Percentiles rank a stretch among this genome's conserved stretches.
These are phyloP conservation scores for Dalbergia cultrata DNA, from an alignment of 306 rosid species.

Conservation along the genomic window DNA sequence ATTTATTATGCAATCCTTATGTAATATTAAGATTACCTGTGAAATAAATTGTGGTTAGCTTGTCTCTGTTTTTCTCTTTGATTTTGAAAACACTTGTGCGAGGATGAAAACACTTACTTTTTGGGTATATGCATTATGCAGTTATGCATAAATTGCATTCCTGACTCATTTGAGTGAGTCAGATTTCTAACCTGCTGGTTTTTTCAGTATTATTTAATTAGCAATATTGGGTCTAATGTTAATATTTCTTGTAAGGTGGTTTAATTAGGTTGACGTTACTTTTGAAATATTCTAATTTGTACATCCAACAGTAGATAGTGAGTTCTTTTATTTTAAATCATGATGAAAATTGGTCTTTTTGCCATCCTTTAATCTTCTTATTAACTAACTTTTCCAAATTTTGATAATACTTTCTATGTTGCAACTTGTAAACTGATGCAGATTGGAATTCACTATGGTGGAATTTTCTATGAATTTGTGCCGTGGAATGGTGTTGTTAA, in stretches of 20 bases:
- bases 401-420: slow-evolving; percentile 42
- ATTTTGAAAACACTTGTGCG: slow-evolving; percentile 1
- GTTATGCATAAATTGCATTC: slow-evolving; percentile 21
- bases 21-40: slow-evolving; percentile 24
- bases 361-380: not conserved
- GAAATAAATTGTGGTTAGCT: slow-evolving; percentile 29
- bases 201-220: not conserved
- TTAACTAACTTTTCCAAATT: not conserved
- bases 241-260: slow-evolving; percentile 3
- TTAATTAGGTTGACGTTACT: slow-evolving; percentile 35
- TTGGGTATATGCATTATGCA: not conserved
- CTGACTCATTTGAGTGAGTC: slow-evolving; percentile 4
- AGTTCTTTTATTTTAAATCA: slow-evolving; percentile 18
- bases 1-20: not conserved
- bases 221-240: slow-evolving; percentile 15
- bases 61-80: slow-evolving; percentile 11
- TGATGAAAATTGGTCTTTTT: slow-evolving; percentile 13
- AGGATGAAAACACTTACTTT: slow-evolving; percentile 8
- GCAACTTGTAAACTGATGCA: slow-evolving; percentile 56
- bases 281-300: slow-evolving; percentile 2
- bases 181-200: not conserved
- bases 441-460: slow-evolving; percentile 88
- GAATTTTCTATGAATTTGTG: slow-evolving; percentile 86
- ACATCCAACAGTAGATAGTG: not conserved
- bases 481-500: slow-evolving; percentile 87